Evolutionary conservation across 495 filamentous ascomycete species (phyloP).

Genomic region (Lasiosphaeriaceae sp.): DNA sequence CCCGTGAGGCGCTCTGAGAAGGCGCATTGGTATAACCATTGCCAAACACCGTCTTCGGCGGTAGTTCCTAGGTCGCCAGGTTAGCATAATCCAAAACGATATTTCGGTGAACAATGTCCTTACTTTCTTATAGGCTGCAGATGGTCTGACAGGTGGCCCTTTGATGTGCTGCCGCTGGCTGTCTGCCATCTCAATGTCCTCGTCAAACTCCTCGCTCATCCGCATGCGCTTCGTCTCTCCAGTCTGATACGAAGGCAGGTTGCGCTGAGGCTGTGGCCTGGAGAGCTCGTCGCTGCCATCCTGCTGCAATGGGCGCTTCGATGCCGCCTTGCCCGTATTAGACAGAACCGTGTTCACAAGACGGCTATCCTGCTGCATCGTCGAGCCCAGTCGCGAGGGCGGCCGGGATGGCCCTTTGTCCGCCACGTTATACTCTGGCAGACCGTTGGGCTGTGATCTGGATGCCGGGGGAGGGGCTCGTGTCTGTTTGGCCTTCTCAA

Average conservation of each 20-base stretch:
- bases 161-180: conserved; percentile 55
- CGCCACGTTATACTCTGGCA: conserved; percentile 37
- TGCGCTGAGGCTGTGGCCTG: conserved; percentile 35
- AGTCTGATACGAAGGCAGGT: conserved; percentile 42
- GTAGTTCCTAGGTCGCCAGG: conserved; percentile 46
- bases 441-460: conserved; percentile 45
- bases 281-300: conserved; percentile 30
- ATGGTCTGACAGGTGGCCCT: conserved; percentile 79
- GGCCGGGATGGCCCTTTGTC: conserved; percentile 32
- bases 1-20: conserved; percentile 33
- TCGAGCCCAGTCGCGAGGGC: conserved; percentile 39
- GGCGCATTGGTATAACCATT: conserved; percentile 60
- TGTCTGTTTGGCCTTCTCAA: conserved; percentile 59
- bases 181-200: conserved; percentile 37
- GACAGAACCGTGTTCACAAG: conserved; percentile 42
- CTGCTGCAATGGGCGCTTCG: conserved; percentile 49
- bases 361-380: conserved; percentile 40
- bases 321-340: conserved; percentile 38
- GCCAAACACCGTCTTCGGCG: conserved; percentile 59
- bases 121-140: conserved; percentile 71
- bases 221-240: conserved; percentile 57
- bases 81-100: conserved; percentile 17
- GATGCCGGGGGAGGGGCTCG: conserved; percentile 50
- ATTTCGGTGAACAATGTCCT: conserved; percentile 11
- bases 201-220: conserved; percentile 53